Evolutionary conservation across 805 yeast genomes (phyloP).

Genomic region (Candida ipomoeae): DNA sequence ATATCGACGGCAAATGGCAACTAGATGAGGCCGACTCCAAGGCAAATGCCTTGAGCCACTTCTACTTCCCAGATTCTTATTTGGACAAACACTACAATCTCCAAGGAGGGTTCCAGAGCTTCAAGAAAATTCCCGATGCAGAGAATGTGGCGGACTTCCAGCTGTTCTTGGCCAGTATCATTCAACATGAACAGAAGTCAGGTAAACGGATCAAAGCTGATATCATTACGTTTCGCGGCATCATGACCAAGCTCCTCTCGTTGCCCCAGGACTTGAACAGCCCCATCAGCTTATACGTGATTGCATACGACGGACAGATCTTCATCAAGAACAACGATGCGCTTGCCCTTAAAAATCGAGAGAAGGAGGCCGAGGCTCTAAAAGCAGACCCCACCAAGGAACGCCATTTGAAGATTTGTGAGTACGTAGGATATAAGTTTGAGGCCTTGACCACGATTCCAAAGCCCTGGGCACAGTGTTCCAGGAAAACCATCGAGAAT

Average conservation of each 20-base stretch:
- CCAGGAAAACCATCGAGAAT: constrained; percentile 64
- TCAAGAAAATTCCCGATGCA: constrained; percentile 51
- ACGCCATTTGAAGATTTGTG: constrained; percentile 36
- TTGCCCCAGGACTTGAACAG: constrained; percentile 59
- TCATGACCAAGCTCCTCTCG: constrained; percentile 68
- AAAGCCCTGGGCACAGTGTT: constrained; percentile 67
- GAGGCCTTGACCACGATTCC: constrained; percentile 73
- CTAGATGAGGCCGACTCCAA: constrained; percentile 43
- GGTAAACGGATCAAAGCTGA: constrained; percentile 53
- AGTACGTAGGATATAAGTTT: constrained; percentile 78
- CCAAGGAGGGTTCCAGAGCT: constrained; percentile 57
- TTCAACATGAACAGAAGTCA: constrained; percentile 47
- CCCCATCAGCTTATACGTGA: constrained; percentile 56
- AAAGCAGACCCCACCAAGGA: constrained; percentile 20
- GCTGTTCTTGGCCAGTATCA: constrained; percentile 54
- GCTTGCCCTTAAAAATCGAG: constrained; percentile 30
- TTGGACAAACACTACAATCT: constrained; percentile 61
- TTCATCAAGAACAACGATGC: constrained; percentile 53
- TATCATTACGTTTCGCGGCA: constrained; percentile 80
- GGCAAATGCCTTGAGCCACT: constrained; percentile 57
- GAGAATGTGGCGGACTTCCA: constrained; percentile 53
- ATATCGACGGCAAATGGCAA: constrained; percentile 42
- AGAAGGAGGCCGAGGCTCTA: constrained; percentile 16
- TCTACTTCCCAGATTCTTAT: constrained; percentile 72
- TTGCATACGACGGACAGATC: constrained; percentile 70